phyloP scores from a whole-genome alignment of 495 filamentous ascomycete genomes.

The Neurospora pannonica region DNA sequence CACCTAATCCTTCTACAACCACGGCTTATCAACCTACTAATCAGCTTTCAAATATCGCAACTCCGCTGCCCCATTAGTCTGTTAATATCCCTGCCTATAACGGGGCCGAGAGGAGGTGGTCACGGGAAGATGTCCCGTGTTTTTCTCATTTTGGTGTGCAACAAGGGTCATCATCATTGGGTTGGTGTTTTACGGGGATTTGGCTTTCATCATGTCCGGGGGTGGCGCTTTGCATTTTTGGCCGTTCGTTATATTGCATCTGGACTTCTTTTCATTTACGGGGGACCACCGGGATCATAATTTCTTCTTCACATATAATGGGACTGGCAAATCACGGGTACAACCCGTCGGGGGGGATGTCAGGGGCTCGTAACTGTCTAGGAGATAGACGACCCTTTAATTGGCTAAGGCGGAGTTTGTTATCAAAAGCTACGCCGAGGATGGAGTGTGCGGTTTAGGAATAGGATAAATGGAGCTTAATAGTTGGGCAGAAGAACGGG shows the following conservation, averaged over 20 bases:
- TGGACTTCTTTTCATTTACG: background rate
- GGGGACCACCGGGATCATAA: background rate
- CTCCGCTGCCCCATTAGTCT: background rate
- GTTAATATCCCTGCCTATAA: background rate
- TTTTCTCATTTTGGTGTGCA: background rate
- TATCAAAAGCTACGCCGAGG: background rate
- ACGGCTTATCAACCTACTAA: background rate
- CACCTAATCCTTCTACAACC: background rate
- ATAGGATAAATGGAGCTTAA: background rate
- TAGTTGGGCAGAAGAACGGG: background rate
- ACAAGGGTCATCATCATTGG: background rate
- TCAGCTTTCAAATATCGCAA: background rate
- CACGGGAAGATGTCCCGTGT: background rate
- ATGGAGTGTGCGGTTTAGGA: background rate
- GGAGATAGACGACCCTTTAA: background rate
- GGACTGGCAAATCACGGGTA: background rate
- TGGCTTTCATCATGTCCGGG: background rate
- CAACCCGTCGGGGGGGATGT: background rate
- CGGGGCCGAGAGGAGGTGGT: background rate
- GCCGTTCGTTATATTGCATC: background rate
- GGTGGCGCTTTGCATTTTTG: background rate
- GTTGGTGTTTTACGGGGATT: background rate
- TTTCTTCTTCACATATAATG: background rate
- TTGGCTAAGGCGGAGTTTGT: background rate
- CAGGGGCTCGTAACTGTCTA: background rate